Conservation (phyloP, 2,329 filamentous ascomycete genomes). For the Paecilomyces niveus region DNA sequence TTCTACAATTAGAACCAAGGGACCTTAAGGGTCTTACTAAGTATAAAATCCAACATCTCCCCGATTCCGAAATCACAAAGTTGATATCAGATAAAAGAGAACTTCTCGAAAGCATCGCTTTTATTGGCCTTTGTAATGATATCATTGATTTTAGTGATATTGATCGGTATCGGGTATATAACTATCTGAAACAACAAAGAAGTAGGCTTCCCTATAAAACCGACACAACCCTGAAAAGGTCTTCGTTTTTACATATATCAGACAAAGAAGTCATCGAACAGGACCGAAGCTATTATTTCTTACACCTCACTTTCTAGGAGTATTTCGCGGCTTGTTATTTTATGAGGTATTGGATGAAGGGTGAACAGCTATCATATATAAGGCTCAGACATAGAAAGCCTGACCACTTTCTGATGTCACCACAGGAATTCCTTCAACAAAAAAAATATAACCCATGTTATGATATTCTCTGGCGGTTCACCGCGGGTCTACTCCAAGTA, state of each 20-base stretch:
- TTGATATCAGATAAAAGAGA: conserved; percentile 9
- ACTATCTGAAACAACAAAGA: not conserved
- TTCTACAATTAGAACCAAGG: conserved; percentile 17
- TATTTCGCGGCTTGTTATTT: conserved; percentile 33
- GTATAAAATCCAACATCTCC: not conserved
- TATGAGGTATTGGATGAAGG: conserved; percentile 18
- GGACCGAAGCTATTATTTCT: conserved; percentile 26
- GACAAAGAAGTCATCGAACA: not conserved
- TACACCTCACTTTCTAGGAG: conserved; percentile 35
- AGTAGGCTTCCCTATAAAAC: not conserved
- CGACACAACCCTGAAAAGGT: not conserved
- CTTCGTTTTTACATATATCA: not conserved
- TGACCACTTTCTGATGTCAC: not conserved
- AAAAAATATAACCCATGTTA: conserved; percentile 32
- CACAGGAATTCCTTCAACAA: conserved; percentile 15
- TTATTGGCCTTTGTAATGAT: conserved; percentile 23
- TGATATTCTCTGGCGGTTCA: conserved; percentile 34
- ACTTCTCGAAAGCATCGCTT: conserved; percentile 24
- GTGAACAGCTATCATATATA: not conserved
- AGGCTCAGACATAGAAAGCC: not conserved
- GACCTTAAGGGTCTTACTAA: not conserved
- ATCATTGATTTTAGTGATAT: conserved; percentile 24
- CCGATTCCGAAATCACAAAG: conserved; percentile 4
- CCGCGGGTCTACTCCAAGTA: conserved; percentile 23
- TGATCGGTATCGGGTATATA: not conserved